Evolutionary conservation across 768 basidiomycete genomes (phyloP).

Genomic region (Boletus sensibilis): DNA sequence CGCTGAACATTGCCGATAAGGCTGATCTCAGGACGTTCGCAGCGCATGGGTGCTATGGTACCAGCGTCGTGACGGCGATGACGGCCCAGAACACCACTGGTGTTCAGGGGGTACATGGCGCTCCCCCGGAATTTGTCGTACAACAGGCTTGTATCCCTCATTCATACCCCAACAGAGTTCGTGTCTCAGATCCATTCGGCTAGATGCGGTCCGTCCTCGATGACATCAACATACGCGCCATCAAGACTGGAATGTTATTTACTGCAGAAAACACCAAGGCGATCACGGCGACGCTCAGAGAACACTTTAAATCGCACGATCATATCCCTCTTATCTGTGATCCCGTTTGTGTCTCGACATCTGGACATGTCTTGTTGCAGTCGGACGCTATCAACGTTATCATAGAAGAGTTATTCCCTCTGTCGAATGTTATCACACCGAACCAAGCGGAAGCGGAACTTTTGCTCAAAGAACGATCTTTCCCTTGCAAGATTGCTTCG

Average conservation of each 20-base stretch:
- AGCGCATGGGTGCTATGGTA: no score
- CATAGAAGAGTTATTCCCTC: conserved; percentile 63
- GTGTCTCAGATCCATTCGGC: not conserved
- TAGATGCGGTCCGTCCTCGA: conserved; percentile 70
- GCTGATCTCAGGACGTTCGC: no score
- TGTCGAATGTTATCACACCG: conserved; percentile 75
- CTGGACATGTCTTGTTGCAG: conserved; percentile 76
- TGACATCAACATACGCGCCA: conserved; percentile 67
- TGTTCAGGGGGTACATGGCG: conserved; percentile 17
- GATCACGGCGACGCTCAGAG: conserved; percentile 50
- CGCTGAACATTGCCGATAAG: no score
- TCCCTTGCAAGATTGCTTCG: conserved; percentile 36
- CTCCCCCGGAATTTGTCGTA: conserved; percentile 37
- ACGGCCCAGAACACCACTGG: no score
- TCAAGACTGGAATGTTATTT: conserved; percentile 92
- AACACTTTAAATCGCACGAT: conserved; percentile 34
- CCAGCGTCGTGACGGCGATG: no score
- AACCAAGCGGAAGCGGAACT: conserved; percentile 81
- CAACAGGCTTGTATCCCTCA: conserved; percentile 56
- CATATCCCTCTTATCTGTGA: conserved; percentile 72
- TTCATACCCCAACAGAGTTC: not conserved
- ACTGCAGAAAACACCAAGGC: conserved; percentile 51
- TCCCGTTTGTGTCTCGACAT: conserved; percentile 90
- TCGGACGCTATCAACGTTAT: conserved; percentile 62
- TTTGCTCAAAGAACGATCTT: conserved; percentile 45